These are phyloP conservation scores for Penicillium samsonianum DNA, from an alignment of 495 filamentous ascomycete species.

Conservation along the genomic window DNA sequence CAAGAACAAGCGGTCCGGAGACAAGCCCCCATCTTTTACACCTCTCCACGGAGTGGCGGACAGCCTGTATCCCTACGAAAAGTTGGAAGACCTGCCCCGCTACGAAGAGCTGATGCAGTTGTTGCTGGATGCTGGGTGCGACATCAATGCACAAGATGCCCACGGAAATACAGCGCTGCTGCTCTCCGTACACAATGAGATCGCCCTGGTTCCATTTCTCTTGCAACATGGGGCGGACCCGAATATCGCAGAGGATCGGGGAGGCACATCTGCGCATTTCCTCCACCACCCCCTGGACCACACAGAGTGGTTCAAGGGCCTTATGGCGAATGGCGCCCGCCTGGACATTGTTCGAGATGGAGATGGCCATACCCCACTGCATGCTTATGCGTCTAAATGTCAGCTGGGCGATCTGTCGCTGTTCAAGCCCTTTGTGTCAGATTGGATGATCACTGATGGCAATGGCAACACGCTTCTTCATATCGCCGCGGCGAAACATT, in stretches of 20 bases:
- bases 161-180: not conserved
- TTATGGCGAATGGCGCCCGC: slow-evolving; percentile 7
- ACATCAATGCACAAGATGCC: slow-evolving; percentile 9
- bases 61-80: not conserved
- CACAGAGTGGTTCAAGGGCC: slow-evolving; percentile 8
- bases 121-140: slow-evolving; percentile 7
- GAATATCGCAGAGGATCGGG: not conserved
- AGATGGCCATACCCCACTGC: slow-evolving; percentile 2
- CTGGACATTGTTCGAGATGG: slow-evolving; percentile 3
- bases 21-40: not conserved
- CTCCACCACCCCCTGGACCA: slow-evolving; percentile 6
- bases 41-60: slow-evolving; percentile 6
- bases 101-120: slow-evolving; percentile 2
- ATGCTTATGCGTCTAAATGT: slow-evolving; percentile 1
- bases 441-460: slow-evolving; percentile 19
- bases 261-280: slow-evolving; percentile 1
- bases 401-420: slow-evolving; percentile 15
- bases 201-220: not conserved
- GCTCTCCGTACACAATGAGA: not conserved
- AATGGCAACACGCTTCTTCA: slow-evolving; percentile 28
- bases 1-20: not conserved
- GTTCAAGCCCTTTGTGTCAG: slow-evolving; percentile 14
- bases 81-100: not conserved
- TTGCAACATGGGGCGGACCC: slow-evolving; percentile 10
- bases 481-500: slow-evolving; percentile 13